A percentile compares a stretch with the other conserved stretches of the same genome.
phyloP scores from a whole-genome alignment of 2,329 filamentous ascomycete genomes.

The Zopfia rhizophila region DNA sequence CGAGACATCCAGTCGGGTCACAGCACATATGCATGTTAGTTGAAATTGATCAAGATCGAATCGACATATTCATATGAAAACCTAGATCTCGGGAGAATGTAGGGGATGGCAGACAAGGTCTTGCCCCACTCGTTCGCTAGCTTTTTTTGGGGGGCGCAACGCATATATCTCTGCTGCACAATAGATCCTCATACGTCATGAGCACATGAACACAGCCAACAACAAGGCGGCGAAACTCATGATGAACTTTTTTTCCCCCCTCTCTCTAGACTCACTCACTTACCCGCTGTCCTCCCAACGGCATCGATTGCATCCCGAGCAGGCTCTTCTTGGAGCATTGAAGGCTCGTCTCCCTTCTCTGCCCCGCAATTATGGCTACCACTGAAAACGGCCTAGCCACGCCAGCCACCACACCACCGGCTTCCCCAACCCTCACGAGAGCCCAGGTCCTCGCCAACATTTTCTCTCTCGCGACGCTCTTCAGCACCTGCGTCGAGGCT shows the following conservation, averaged over 20 bases:
- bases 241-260: no score
- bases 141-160: constrained; percentile 7
- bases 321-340: constrained; percentile 2
- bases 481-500: constrained; percentile 60
- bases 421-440: constrained; percentile 35
- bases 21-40: no score
- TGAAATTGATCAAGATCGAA: no score
- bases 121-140: constrained; percentile 17
- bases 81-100: no score
- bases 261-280: constrained; percentile 4
- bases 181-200: constrained; percentile 17
- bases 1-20: no score
- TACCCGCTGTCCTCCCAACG: background rate
- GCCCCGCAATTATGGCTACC: constrained; percentile 37
- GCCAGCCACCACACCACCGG: constrained; percentile 25
- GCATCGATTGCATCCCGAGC: no score
- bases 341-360: constrained; percentile 7
- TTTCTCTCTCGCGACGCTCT: constrained; percentile 56
- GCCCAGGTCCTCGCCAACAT: constrained; percentile 52
- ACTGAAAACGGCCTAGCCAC: constrained; percentile 17
- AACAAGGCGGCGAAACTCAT: background rate
- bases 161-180: constrained; percentile 5
- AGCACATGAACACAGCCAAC: constrained; percentile 18
- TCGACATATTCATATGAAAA: no score
- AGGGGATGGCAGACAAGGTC: background rate